These are phyloP conservation scores for Colletotrichum sp. DNA, from an alignment of 2,329 filamentous ascomycete species.

Conservation along the genomic window DNA sequence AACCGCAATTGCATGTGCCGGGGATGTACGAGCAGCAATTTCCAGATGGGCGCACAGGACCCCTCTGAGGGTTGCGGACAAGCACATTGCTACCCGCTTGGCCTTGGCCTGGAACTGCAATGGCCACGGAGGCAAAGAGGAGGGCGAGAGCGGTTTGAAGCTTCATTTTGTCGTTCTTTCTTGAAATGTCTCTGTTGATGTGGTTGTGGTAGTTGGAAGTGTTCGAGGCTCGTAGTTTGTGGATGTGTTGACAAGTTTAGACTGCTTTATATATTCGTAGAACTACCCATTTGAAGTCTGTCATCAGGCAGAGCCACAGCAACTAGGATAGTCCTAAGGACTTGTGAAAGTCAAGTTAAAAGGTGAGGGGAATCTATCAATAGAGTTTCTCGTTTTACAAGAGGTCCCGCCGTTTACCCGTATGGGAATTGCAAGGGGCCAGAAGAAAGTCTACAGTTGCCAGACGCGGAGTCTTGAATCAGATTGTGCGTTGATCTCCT, in stretches of 20 bases:
- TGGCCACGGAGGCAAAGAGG: not conserved
- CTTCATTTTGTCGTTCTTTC: not conserved
- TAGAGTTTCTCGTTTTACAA: not conserved
- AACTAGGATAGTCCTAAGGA: not conserved
- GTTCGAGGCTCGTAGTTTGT: not conserved
- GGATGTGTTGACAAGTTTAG: not conserved
- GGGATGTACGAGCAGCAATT: not conserved
- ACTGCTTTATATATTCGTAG: not conserved
- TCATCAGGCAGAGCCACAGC: not conserved
- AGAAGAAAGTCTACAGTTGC: not conserved
- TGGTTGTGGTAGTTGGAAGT: not conserved
- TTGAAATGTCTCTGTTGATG: not conserved
- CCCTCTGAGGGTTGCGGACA: not conserved
- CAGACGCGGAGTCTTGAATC: not conserved
- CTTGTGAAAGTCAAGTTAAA: not conserved
- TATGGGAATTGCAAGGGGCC: not conserved
- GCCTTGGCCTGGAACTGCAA: not conserved
- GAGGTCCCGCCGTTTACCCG: not conserved
- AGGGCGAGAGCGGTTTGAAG: not conserved
- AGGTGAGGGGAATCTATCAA: not conserved
- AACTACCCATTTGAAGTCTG: not conserved
- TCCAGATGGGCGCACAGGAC: not conserved
- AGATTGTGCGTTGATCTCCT: not conserved
- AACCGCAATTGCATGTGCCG: not conserved
- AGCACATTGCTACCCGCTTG: not conserved